phyloP scores from a whole-genome alignment of 305 asterid genomes.

The Fraxinus baroniana region DNA sequence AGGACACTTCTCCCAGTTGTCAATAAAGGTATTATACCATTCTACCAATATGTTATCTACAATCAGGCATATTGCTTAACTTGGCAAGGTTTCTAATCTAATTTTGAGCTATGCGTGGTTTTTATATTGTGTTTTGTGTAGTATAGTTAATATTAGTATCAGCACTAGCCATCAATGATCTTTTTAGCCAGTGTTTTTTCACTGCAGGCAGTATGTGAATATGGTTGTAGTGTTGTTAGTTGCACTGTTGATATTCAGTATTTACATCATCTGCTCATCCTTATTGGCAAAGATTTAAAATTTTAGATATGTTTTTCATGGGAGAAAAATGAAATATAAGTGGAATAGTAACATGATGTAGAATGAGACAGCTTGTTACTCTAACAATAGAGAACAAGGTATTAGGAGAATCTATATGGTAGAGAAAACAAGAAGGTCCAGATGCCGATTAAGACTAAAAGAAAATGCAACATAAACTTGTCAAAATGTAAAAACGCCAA shows the following conservation, averaged over 20 bases:
- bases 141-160: not conserved
- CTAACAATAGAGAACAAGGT: not conserved
- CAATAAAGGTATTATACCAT: constrained; percentile 49
- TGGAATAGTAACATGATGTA: not conserved
- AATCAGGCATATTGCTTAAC: not conserved
- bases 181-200: not conserved
- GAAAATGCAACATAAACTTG: not conserved
- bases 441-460: not conserved
- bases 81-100: not conserved
- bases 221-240: not conserved
- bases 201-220: not conserved
- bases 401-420: not conserved
- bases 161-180: not conserved
- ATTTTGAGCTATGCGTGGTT: not conserved
- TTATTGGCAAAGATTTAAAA: not conserved
- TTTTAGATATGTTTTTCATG: not conserved
- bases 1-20: constrained; percentile 64
- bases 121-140: not conserved
- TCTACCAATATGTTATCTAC: not conserved
- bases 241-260: not conserved
- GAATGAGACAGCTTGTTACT: not conserved
- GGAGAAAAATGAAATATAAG: not conserved
- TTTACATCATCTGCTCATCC: not conserved
- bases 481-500: not conserved
- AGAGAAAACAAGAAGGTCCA: not conserved